Evolutionary conservation across 2,329 filamentous ascomycete species (phyloP).

Genomic region (Laburnicola sp.): DNA sequence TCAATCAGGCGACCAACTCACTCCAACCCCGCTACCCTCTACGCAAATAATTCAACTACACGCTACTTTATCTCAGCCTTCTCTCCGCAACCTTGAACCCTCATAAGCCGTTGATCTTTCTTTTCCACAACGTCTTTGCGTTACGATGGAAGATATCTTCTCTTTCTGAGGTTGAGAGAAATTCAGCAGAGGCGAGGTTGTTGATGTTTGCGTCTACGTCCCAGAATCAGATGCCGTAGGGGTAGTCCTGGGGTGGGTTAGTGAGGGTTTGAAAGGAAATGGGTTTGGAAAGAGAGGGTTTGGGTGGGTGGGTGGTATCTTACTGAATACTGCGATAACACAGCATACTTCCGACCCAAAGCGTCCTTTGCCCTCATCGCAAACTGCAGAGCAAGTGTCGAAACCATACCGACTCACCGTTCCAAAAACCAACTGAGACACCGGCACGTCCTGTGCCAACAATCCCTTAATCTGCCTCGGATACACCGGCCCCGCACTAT

Average conservation of each 20-base stretch:
- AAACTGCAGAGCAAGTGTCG: no score
- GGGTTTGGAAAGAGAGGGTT: no score
- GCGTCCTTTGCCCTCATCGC: no score
- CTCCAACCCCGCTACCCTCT: no score
- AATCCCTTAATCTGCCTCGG: conserved; percentile 43
- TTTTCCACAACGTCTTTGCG: conserved; percentile 30
- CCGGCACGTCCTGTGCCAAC: conserved; percentile 34
- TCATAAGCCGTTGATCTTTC: no score
- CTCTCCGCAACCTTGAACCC: no score
- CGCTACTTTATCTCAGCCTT: no score
- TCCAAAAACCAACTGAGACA: conserved; percentile 42
- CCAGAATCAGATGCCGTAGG: conserved; percentile 45
- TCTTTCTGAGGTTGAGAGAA: conserved; percentile 28
- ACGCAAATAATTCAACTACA: conserved; percentile 6
- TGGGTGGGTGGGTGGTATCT: no score
- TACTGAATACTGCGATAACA: no score
- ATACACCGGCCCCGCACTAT: conserved; percentile 44
- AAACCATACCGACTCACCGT: conserved; percentile 30
- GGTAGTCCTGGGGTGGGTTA: conserved; percentile 33
- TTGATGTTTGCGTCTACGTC: conserved; percentile 39
- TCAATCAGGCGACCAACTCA: no score
- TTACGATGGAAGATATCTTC: conserved; percentile 35
- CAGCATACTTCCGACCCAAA: no score
- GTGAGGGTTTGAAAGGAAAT: no score
- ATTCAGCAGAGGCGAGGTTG: conserved; percentile 29